These are phyloP conservation scores for Lepidopterella palustris DNA, from an alignment of 495 filamentous ascomycete genomes.

Conservation along the genomic window DNA sequence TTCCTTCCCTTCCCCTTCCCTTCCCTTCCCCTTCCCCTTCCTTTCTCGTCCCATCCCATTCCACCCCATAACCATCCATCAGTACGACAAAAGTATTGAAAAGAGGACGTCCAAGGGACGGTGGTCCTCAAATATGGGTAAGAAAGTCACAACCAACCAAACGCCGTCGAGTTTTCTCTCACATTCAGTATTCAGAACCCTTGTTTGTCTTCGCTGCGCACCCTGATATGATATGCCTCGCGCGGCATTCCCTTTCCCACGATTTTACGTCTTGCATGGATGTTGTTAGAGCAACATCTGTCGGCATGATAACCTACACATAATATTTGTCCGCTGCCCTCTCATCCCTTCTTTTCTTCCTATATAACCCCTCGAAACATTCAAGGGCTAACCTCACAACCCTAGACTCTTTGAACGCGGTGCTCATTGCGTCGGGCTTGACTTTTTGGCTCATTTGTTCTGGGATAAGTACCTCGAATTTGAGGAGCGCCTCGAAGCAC, in stretches of 20 bases:
- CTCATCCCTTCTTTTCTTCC: slow-evolving; percentile 14
- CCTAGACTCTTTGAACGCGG: slow-evolving; percentile 87
- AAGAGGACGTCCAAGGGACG: neutral
- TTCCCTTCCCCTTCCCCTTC: too few relatives aligned
- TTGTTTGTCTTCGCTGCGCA: slow-evolving; percentile 39
- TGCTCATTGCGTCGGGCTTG: slow-evolving; percentile 75
- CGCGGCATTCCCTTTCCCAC: neutral
- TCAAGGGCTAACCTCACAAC: neutral
- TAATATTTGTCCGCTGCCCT: slow-evolving; percentile 49
- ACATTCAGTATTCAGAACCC: slow-evolving; percentile 46
- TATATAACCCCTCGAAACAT: slow-evolving; percentile 28
- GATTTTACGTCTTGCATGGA: slow-evolving; percentile 1
- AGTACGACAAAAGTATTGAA: neutral
- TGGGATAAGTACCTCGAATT: slow-evolving; percentile 99
- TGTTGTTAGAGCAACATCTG: neutral
- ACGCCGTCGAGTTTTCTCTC: slow-evolving; percentile 47
- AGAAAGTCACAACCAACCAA: slow-evolving; percentile 42
- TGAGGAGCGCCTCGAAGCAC: slow-evolving; percentile 80
- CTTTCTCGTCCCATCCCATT: too few relatives aligned
- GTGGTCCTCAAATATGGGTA: slow-evolving; percentile 40
- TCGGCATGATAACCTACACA: slow-evolving; percentile 5
- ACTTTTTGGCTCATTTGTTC: slow-evolving; percentile 92
- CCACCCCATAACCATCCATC: too few relatives aligned
- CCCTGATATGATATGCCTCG: slow-evolving; percentile 5
- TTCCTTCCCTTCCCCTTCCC: slow-evolving; percentile 51